Evolutionary conservation across 1,284 basidiomycete species (phyloP).

Genomic region (Sporisorium exsertum): DNA sequence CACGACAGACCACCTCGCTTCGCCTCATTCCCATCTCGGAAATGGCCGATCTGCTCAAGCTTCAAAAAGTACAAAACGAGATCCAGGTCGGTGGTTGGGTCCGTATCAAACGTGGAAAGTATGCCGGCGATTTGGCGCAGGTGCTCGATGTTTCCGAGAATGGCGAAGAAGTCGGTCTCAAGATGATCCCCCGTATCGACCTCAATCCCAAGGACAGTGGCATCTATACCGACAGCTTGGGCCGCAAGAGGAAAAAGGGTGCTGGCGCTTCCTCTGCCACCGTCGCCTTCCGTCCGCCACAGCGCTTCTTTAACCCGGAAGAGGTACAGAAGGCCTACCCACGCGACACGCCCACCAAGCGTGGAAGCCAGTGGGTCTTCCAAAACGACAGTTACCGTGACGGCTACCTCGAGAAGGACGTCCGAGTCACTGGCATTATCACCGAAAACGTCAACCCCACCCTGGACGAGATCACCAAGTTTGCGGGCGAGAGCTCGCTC

Average conservation of each 20-base stretch:
- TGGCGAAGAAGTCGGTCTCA: constrained; percentile 91
- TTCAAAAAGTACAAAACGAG: constrained; percentile 91
- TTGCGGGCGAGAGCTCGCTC: constrained; percentile 74
- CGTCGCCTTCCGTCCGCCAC: constrained; percentile 81
- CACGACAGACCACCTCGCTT: constrained; percentile 74
- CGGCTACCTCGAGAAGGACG: constrained; percentile 96
- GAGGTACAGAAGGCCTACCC: constrained; percentile 91
- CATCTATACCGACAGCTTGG: constrained; percentile 70
- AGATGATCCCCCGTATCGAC: constrained; percentile 96
- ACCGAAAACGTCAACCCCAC: constrained; percentile 93
- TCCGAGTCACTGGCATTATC: constrained; percentile 82
- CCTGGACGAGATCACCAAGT: constrained; percentile 93
- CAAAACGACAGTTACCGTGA: constrained; percentile 92
- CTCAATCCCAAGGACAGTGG: constrained; percentile 74
- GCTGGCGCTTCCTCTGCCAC: constrained; percentile 58
- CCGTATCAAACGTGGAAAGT: constrained; percentile 91
- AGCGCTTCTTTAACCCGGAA: constrained; percentile 92
- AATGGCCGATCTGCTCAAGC: constrained; percentile 95
- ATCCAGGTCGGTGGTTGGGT: constrained; percentile 93
- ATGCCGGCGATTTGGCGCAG: constrained; percentile 93
- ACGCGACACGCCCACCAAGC: constrained; percentile 73
- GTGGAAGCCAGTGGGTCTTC: constrained; percentile 73
- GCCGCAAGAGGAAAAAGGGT: constrained; percentile 69
- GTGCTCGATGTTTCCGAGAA: constrained; percentile 93
- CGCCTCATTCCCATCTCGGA: constrained; percentile 94